phyloP scores from a whole-genome alignment of 2,329 filamentous ascomycete genomes.

The Fusarium aywerte region DNA sequence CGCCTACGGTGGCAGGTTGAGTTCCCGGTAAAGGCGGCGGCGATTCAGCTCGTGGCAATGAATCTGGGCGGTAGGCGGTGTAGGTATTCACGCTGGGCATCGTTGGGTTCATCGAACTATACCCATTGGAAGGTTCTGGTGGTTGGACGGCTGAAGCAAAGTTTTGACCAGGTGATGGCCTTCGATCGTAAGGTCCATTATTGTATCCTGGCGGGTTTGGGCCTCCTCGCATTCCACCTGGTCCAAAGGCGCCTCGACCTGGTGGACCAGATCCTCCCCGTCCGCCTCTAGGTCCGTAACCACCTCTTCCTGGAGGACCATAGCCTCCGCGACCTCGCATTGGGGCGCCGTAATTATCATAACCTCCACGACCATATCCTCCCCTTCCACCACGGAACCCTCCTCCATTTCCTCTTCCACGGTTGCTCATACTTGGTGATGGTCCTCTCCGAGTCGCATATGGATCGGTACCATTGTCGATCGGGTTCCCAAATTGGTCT shows the following conservation, averaged over 20 bases:
- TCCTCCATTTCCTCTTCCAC: conserved; percentile 62
- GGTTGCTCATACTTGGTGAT: conserved; percentile 61
- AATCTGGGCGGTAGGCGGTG: conserved; percentile 57
- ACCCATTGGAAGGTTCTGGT: conserved; percentile 48
- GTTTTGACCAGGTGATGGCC: conserved; percentile 51
- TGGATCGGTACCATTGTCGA: conserved; percentile 56
- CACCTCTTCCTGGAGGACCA: conserved; percentile 55
- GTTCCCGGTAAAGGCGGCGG: conserved; percentile 68
- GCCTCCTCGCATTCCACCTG: conserved; percentile 47
- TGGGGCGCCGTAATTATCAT: conserved; percentile 59
- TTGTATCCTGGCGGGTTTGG: conserved; percentile 57
- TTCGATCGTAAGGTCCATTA: conserved; percentile 53
- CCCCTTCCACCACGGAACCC: conserved; percentile 60
- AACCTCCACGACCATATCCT: conserved; percentile 63
- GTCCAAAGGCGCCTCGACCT: conserved; percentile 49
- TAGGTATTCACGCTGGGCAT: conserved; percentile 53
- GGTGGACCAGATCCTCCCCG: conserved; percentile 50
- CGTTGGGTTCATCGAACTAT: conserved; percentile 48
- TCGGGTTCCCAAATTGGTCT: conserved; percentile 74
- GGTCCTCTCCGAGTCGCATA: conserved; percentile 61
- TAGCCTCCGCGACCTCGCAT: conserved; percentile 57
- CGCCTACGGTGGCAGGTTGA: conserved; percentile 57
- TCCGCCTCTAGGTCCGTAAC: conserved; percentile 56
- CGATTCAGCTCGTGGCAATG: conserved; percentile 70
- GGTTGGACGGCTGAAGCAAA: conserved; percentile 56